Evolutionary conservation across 192 early-diverging fungal genomes (phyloP).

Genomic region (Entomortierella parvispora): DNA sequence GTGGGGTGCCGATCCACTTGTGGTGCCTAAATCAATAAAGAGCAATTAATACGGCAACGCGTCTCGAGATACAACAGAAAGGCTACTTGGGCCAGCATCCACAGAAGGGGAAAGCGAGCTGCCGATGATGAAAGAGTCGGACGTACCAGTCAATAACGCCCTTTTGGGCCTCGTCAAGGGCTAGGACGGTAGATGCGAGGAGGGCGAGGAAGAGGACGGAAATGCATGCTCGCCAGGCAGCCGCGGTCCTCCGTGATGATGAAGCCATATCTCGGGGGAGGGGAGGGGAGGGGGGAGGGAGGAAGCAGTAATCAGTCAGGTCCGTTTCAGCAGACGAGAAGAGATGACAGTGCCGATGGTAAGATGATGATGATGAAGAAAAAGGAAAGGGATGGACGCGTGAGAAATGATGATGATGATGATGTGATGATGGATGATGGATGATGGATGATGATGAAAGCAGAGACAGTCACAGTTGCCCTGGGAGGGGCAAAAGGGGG

Average conservation of each 20-base stretch:
- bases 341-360: not conserved
- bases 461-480: too few relatives aligned
- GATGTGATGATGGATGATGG: not conserved
- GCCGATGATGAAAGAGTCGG: not conserved
- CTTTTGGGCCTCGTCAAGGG: constrained; percentile 59
- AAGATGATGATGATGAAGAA: not conserved
- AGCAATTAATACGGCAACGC: not conserved
- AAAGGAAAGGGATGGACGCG: not conserved
- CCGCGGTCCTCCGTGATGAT: constrained; percentile 32
- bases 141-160: constrained; percentile 65
- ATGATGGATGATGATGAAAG: not conserved
- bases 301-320: not conserved
- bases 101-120: not conserved
- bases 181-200: constrained; percentile 9
- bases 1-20: constrained; percentile 61
- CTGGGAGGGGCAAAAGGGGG: too few relatives aligned
- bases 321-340: constrained; percentile 1
- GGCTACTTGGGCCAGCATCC: not conserved
- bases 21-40: constrained; percentile 57
- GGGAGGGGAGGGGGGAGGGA: not conserved
- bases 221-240: constrained; percentile 19
- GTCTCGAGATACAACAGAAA: too few relatives aligned
- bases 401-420: not conserved
- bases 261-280: constrained; percentile 13
- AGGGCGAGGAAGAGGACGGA: constrained; percentile 25